Evolutionary conservation across 495 filamentous ascomycete species (phyloP).

Genomic region (Margaritispora aquatica): DNA sequence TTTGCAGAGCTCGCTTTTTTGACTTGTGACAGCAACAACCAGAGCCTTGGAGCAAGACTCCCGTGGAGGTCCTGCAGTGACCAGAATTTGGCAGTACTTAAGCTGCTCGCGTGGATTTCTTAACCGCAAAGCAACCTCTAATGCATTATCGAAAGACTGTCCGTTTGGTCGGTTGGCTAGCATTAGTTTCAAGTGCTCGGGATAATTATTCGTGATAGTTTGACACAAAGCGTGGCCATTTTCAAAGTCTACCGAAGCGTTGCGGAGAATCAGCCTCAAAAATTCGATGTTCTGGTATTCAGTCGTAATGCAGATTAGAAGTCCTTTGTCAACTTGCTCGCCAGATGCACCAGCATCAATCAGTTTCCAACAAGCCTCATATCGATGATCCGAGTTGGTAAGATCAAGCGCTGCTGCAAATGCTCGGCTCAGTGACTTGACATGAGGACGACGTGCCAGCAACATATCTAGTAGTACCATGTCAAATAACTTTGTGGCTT

Average conservation of each 20-base stretch:
- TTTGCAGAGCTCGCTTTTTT: constrained; percentile 14
- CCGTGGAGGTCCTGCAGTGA: background rate
- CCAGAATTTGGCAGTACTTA: constrained; percentile 12
- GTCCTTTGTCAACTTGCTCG: constrained; percentile 14
- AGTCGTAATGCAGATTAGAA: constrained; percentile 5
- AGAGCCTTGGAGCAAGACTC: constrained; percentile 16
- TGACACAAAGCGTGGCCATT: constrained; percentile 13
- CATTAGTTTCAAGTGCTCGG: constrained; percentile 7
- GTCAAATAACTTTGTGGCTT: constrained; percentile 11
- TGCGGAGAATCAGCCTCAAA: constrained; percentile 10
- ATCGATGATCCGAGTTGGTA: constrained; percentile 1
- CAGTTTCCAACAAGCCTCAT: constrained; percentile 12
- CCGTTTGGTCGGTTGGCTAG: constrained; percentile 8
- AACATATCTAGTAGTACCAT: constrained; percentile 11
- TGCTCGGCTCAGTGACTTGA: constrained; percentile 6
- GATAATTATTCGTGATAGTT: constrained; percentile 5
- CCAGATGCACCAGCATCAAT: constrained; percentile 12
- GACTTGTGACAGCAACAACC: constrained; percentile 5
- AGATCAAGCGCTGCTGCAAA: constrained; percentile 8
- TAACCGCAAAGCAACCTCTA: constrained; percentile 13
- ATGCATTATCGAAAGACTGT: constrained; percentile 8
- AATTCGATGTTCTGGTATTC: constrained; percentile 10
- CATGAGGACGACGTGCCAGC: constrained; percentile 5
- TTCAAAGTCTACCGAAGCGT: constrained; percentile 9
- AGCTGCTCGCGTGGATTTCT: constrained; percentile 7